Conservation (phyloP, 345 rosid species). For the Moringa oleifera region DNA sequence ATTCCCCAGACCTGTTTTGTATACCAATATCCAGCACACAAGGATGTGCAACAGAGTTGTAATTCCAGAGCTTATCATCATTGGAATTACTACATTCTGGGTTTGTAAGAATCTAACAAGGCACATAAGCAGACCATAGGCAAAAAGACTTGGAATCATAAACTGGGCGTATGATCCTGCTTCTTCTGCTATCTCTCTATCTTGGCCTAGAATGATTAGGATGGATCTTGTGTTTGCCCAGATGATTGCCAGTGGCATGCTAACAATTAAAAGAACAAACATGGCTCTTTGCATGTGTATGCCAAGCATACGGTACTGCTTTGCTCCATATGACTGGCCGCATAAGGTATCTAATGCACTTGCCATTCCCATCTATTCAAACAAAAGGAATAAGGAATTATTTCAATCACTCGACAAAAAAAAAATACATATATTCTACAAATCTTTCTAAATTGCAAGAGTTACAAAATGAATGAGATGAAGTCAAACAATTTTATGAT, state of each 20-base stretch:
- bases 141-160: conserved; percentile 76
- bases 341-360: conserved; percentile 82
- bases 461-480: neutral
- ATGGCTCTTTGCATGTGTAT: conserved; percentile 77
- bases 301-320: conserved; percentile 57
- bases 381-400: neutral
- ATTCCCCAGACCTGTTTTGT: conserved; percentile 51
- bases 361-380: conserved; percentile 67
- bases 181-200: conserved; percentile 38
- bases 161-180: conserved; percentile 59
- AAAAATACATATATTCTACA: too few relatives aligned
- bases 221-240: conserved; percentile 61
- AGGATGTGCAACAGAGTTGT: conserved; percentile 48
- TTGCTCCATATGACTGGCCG: conserved; percentile 85
- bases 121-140: conserved; percentile 71
- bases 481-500: too few relatives aligned
- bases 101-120: conserved; percentile 68
- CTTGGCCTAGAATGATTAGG: conserved; percentile 48
- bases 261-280: conserved; percentile 47
- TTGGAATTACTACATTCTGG: conserved; percentile 66
- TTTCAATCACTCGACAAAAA: too few relatives aligned
- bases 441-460: neutral
- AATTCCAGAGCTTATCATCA: conserved; percentile 59
- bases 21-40: conserved; percentile 60
- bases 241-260: conserved; percentile 61